Conservation (phyloP, 305 asterid genomes). For the Solanum hybrid region DNA sequence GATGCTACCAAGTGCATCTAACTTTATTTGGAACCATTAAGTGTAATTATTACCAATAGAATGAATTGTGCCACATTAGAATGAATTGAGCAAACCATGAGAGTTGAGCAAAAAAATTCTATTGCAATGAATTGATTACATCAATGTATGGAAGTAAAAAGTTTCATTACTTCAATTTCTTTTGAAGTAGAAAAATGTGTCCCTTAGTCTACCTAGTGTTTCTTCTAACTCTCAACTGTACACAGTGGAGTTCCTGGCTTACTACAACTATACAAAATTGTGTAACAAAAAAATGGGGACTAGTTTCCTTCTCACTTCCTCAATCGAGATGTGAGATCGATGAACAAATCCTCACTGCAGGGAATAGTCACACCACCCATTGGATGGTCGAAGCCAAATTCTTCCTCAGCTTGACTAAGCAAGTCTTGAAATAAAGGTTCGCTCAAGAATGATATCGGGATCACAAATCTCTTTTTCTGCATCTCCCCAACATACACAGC, state of each 20-base stretch:
- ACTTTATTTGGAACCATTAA: neutral
- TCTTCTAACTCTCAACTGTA: neutral
- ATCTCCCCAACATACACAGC: slow-evolving; percentile 9
- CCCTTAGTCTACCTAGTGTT: neutral
- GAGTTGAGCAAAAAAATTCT: neutral
- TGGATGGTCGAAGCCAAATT: slow-evolving; percentile 5
- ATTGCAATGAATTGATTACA: neutral
- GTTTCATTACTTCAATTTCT: neutral
- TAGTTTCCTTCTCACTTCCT: neutral
- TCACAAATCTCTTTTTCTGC: slow-evolving; percentile 11
- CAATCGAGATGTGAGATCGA: neutral
- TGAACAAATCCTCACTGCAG: slow-evolving; percentile 17
- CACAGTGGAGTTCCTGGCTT: neutral
- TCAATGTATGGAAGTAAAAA: neutral
- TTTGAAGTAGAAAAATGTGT: neutral
- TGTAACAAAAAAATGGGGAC: neutral
- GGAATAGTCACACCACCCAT: slow-evolving; percentile 25
- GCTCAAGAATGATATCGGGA: slow-evolving; percentile 16
- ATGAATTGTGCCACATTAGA: neutral
- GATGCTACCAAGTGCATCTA: neutral
- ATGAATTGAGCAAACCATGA: neutral
- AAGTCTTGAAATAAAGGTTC: slow-evolving; percentile 25
- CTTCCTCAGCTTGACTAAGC: slow-evolving; percentile 7
- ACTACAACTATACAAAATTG: neutral
- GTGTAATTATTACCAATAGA: neutral